phyloP scores from a whole-genome alignment of 23 red algal species.

The Gracilaria domingensis region DNA sequence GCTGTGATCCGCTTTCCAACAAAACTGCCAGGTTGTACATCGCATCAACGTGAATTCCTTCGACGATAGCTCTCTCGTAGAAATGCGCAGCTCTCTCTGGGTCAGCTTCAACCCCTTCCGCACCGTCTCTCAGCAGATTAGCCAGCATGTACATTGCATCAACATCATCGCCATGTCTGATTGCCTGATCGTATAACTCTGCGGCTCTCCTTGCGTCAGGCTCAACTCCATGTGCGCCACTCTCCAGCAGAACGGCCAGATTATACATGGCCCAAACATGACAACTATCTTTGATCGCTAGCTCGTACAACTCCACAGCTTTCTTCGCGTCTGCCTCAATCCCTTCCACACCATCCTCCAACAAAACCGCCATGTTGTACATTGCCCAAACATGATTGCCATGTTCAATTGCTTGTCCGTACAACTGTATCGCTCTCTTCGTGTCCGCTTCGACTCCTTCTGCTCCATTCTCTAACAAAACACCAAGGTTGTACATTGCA shows the following conservation, averaged over 20 bases:
- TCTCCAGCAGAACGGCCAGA: constrained; percentile 12
- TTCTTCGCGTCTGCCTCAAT: neutral
- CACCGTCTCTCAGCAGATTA: constrained; percentile 24
- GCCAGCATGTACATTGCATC: constrained; percentile 9
- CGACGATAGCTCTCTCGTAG: constrained; percentile 21
- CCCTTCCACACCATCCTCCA: constrained; percentile 24
- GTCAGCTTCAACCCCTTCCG: neutral
- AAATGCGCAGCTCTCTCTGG: neutral
- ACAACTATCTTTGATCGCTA: neutral
- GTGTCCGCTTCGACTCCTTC: constrained; percentile 25
- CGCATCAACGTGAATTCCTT: constrained; percentile 20
- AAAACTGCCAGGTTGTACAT: constrained; percentile 24
- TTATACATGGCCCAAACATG: constrained; percentile 10
- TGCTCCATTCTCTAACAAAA: constrained; percentile 26
- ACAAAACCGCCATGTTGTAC: constrained; percentile 7
- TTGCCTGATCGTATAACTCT: constrained; percentile 16
- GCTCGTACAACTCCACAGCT: neutral
- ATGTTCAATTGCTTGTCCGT: constrained; percentile 1
- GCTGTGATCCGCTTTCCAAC: neutral
- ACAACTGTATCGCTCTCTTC: constrained; percentile 5
- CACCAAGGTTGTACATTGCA: constrained; percentile 47
- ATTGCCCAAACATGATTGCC: constrained; percentile 5
- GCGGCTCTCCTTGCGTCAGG: neutral
- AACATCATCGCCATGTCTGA: neutral
- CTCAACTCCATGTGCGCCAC: constrained; percentile 30